Evolutionary conservation across 768 basidiomycete genomes (phyloP), one percentile per base, ranked within the genome.

Genomic region (Suillus clintonianus): DNA sequence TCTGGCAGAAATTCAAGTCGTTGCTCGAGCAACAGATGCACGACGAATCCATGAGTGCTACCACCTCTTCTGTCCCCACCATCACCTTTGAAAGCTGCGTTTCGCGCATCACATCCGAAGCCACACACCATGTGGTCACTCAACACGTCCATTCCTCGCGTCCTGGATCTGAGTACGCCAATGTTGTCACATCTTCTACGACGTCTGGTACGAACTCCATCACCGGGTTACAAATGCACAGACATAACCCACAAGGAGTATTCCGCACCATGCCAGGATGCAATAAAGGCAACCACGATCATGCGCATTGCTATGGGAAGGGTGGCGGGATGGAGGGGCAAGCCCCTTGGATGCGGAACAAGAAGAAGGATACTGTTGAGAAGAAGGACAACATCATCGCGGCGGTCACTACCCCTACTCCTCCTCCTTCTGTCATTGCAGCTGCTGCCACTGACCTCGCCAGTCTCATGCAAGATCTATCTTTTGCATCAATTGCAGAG

Each of bases 271-370:
- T 9, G 3, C 9, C 19, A 8, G 43, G 43, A 4, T 45, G 43
- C 9, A 45, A 45, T 9, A 45, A 45, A 7, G 36, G 32, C 8
- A 36, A 59, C 27, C 62, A 63, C 32, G 56, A 63, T 24, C 37
- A 22, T 7, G 27, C 9, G 0, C 62, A 63, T 45, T 64, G 62
- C 15, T 64, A 47, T 34, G 3, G 36, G 4, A 59, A 57, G 13
- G 57, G 62, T 17, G 62, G 62, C 13, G 62, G 62, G 6, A 64
- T 64, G 62, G 62, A 42, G 15, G 58, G 62, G 0, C 62, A 64
- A 41, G 42, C 34, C 1, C 43, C 43, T 2, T 45, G 43, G 43
- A 19, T n/a, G 42, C 11, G 8, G 7, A 48, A 24, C 8, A 50
- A 50, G 27, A 61, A 36, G n/a, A 5, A 11, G 6, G 11, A 32